Percentiles rank a stretch among this genome's conserved stretches.
Evolutionary conservation across 208 protist species (phyloP).

Genomic region (Entamoeba dispar): DNA sequence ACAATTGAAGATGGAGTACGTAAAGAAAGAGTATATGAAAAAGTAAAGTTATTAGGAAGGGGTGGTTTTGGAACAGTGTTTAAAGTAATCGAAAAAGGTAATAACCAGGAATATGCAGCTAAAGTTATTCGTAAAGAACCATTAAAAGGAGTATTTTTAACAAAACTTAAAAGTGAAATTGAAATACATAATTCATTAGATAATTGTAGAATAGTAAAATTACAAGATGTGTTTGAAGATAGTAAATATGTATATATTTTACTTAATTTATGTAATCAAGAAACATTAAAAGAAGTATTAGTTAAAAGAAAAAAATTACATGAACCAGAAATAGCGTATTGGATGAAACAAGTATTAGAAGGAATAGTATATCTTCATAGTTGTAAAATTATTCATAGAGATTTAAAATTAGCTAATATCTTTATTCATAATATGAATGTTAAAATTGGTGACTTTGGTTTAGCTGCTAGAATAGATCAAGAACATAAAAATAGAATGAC

Average conservation of each 20-base stretch:
- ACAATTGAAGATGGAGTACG: no score
- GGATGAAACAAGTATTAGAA: neutral
- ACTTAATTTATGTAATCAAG: no score
- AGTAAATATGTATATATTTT: no score
- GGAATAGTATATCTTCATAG: slow-evolving; percentile 14
- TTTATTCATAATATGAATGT: slow-evolving; percentile 3
- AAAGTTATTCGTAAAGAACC: no score
- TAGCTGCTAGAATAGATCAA: neutral
- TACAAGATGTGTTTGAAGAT: no score
- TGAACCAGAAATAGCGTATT: neutral
- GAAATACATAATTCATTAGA: no score
- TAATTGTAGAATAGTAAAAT: no score
- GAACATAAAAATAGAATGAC: neutral
- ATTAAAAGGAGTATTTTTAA: no score
- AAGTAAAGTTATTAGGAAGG: neutral
- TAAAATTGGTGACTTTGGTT: slow-evolving; percentile 22
- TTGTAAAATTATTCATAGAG: slow-evolving; percentile 12
- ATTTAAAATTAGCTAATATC: slow-evolving; percentile 12
- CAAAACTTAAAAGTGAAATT: no score
- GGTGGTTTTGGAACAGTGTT: neutral
- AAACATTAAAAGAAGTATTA: no score
- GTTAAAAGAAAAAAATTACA: neutral
- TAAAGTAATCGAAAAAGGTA: neutral
- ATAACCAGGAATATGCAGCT: no score
- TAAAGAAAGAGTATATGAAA: neutral